Evolutionary conservation across 106 monocot genomes (phyloP), one percentile per base, ranked within the genome.

Genomic region (Acorus gramineus): DNA sequence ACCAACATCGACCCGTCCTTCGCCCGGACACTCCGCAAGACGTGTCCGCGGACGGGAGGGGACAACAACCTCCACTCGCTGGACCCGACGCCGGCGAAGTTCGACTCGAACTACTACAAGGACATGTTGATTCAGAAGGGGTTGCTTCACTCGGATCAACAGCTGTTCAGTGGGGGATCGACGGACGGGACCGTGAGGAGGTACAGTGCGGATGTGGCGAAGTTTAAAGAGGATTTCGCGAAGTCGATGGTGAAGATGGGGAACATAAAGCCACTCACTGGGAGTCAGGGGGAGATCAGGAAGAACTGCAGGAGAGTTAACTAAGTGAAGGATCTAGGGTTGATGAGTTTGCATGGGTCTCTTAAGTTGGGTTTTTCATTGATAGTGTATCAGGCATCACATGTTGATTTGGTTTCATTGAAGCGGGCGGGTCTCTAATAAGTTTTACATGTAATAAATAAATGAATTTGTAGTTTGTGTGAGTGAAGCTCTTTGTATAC

Each of bases 121-220:
- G 71, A 55, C 4, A 55, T 80, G 55, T 14, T 63, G 60, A 44
- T 43, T 8, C 61, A 62, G 47, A 71, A 49, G 11, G 80, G 75
- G 1, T 68, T 82, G 14, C 8, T 82, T 7, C 63, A 63, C 44
- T 78, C 74, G 2, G 82, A 82, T 7, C 78, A 82, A 49, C 57
- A 71, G 71, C 64, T 82, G n/a, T 68, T 60, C 52, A 73, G 73
- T 14, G 68, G 68, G 7, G 71, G 65, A 3, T 11, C 12, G 42
- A 66, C 66, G 7, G 76, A 76, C 46, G 47, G 47, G 3, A 46
- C 69, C 7, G 66, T 86, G 28, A 46, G 51, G 11, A 53, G 57
- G 45, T 82, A 79, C 64, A 56, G 66, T 3, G 8, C 57, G 5
- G 44, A 76, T 49, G 42, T 11, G 0, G 13, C 14, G 46, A 11